Conservation (phyloP, 2,329 filamentous ascomycete genomes). For the Biscogniauxia mediterranea region DNA sequence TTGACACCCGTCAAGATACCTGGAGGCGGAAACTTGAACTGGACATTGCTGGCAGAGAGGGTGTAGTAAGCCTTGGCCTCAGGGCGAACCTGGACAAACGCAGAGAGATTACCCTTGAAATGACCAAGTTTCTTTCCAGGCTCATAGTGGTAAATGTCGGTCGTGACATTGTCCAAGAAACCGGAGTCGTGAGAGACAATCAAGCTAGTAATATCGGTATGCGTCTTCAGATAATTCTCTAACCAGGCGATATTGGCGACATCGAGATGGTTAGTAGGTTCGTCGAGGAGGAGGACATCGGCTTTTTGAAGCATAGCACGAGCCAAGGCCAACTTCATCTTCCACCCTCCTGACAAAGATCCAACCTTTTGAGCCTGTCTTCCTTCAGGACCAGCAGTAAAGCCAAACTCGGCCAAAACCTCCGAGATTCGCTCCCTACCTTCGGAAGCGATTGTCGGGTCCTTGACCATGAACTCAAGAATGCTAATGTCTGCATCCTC, state of each 20-base stretch:
- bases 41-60: slow-evolving; percentile 78
- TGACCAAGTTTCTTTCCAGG: slow-evolving; percentile 86
- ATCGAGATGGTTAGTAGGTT: slow-evolving; percentile 98
- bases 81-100: slow-evolving; percentile 84
- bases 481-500: slow-evolving; percentile 97
- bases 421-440: slow-evolving; percentile 77
- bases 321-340: slow-evolving; percentile 98
- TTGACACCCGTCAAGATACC: slow-evolving; percentile 95
- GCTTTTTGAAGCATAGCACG: slow-evolving; percentile 95
- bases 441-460: slow-evolving; percentile 78
- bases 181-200: slow-evolving; percentile 98
- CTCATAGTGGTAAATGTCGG: slow-evolving; percentile 99
- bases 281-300: slow-evolving; percentile 94
- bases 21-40: slow-evolving; percentile 97
- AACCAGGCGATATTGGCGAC: slow-evolving; percentile 96
- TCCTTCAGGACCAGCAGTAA: slow-evolving; percentile 84
- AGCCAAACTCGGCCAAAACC: slow-evolving; percentile 89
- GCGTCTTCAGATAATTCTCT: slow-evolving; percentile 90
- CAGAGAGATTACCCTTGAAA: slow-evolving; percentile 79
- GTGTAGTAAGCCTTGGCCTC: slow-evolving; percentile 99
- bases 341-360: slow-evolving; percentile 96
- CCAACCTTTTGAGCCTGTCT: slow-evolving; percentile 88
- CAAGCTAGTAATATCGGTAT: slow-evolving; percentile 93
- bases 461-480: slow-evolving; percentile 86
- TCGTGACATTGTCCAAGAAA: slow-evolving; percentile 96